A percentile compares a stretch with the other conserved stretches of the same genome.
phyloP scores from a whole-genome alignment of 2,329 filamentous ascomycete genomes.

The Colletotrichum endophyticum region DNA sequence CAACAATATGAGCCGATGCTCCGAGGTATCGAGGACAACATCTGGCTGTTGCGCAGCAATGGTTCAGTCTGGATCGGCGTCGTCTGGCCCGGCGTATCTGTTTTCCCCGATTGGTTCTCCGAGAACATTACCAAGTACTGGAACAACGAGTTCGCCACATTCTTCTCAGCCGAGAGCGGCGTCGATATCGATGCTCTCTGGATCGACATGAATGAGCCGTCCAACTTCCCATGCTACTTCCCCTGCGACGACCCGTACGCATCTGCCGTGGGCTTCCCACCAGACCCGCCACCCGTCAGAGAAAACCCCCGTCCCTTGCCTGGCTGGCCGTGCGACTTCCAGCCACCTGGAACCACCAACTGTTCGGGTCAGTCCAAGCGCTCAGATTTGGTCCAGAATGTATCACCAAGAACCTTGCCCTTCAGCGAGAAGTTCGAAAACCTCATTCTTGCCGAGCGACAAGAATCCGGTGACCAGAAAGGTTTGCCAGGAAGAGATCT shows the following conservation, averaged over 20 bases:
- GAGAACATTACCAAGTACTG: conserved; percentile 69
- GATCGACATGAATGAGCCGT: conserved; percentile 70
- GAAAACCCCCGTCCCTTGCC: conserved; percentile 68
- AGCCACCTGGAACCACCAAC: conserved; percentile 11
- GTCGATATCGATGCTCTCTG: conserved; percentile 80
- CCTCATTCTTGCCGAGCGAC: conserved; percentile 21
- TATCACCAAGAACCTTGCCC: background rate
- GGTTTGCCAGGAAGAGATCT: conserved; percentile 69
- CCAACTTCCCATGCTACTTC: conserved; percentile 32
- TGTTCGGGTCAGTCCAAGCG: conserved; percentile 11
- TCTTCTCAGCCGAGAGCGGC: conserved; percentile 68
- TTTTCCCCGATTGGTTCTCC: conserved; percentile 80
- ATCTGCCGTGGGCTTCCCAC: conserved; percentile 54
- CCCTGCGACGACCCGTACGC: conserved; percentile 43
- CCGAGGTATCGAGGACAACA: conserved; percentile 45
- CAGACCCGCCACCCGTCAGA: conserved; percentile 66
- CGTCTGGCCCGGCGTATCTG: conserved; percentile 78
- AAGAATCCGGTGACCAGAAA: conserved; percentile 43
- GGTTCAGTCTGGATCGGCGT: conserved; percentile 66
- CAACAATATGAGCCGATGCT: conserved; percentile 48
- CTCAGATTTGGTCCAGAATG: background rate
- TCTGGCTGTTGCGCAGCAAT: conserved; percentile 57
- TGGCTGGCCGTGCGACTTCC: conserved; percentile 60
- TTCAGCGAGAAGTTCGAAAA: conserved; percentile 4
- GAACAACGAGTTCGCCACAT: conserved; percentile 68